phyloP scores from a whole-genome alignment of 1,284 basidiomycete genomes.

The Lentinula novae-zelandiae region DNA sequence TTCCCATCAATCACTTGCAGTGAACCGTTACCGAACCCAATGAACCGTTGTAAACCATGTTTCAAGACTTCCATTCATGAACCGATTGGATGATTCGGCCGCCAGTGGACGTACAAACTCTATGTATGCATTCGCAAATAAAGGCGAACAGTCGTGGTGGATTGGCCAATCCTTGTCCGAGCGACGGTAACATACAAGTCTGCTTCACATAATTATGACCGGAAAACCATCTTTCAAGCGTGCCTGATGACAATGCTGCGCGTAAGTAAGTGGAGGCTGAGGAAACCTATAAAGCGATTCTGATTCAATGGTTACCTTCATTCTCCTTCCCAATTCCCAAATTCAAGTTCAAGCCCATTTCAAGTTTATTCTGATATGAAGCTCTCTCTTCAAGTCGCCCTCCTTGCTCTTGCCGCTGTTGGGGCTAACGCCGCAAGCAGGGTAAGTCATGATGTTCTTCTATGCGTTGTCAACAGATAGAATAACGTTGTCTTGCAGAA shows the following conservation, averaged over 20 bases:
- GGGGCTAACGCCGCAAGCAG: not conserved
- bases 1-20: too few relatives aligned
- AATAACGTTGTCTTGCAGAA: not conserved
- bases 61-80: too few relatives aligned
- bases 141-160: too few relatives aligned
- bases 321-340: not conserved
- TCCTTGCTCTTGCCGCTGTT: constrained; percentile 1
- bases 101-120: too few relatives aligned
- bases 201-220: not conserved
- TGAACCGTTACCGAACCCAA: not conserved
- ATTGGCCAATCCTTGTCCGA: not conserved
- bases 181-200: not conserved
- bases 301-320: not conserved
- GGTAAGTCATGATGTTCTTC: not conserved
- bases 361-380: not conserved
- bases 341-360: not conserved
- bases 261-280: not conserved
- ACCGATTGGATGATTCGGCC: too few relatives aligned
- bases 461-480: not conserved
- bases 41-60: too few relatives aligned
- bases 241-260: not conserved
- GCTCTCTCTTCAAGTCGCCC: not conserved
- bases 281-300: not conserved
- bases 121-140: too few relatives aligned
- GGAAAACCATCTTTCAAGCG: not conserved